Percentiles rank a stretch among this genome's conserved stretches.
Evolutionary conservation across 306 rosid genomes (phyloP).

Genomic region (Acacia acuminata): DNA sequence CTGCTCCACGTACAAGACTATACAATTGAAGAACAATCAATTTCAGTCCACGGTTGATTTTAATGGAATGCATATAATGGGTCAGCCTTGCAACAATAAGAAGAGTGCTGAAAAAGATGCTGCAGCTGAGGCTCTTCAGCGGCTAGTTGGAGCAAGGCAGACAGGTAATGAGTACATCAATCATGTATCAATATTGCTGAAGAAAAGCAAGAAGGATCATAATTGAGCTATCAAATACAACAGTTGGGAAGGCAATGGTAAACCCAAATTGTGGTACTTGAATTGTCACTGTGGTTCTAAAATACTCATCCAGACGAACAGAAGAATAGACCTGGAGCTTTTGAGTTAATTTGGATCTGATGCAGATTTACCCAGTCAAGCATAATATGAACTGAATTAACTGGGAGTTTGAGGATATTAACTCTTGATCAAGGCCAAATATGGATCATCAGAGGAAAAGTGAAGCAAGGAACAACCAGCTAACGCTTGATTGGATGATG

Average conservation of each 20-base stretch:
- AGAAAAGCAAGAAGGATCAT: conserved; percentile 85
- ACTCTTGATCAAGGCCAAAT: conserved; percentile 12
- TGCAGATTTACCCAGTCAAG: background rate
- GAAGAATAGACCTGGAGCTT: conserved; percentile 14
- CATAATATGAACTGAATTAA: background rate
- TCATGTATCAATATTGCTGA: conserved; percentile 74
- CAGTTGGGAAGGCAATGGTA: conserved; percentile 17
- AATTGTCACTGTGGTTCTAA: background rate
- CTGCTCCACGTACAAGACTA: conserved; percentile 69
- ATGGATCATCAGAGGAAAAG: conserved; percentile 16
- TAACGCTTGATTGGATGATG: conserved; percentile 27
- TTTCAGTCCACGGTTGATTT: conserved; percentile 74
- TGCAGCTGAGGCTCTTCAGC: conserved; percentile 89
- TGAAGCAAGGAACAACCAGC: conserved; percentile 23
- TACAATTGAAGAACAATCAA: conserved; percentile 66
- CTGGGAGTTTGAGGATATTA: conserved; percentile 27
- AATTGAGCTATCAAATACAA: conserved; percentile 30
- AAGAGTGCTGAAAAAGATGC: conserved; percentile 97
- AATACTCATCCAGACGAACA: background rate
- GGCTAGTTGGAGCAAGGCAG: conserved; percentile 73
- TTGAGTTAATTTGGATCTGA: conserved; percentile 19
- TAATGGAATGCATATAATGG: conserved; percentile 77
- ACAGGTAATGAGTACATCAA: conserved; percentile 55
- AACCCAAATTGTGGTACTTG: background rate
- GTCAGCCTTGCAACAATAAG: conserved; percentile 86